phyloP scores from a whole-genome alignment of 306 rosid species.

The Leucaena leucocephala region DNA sequence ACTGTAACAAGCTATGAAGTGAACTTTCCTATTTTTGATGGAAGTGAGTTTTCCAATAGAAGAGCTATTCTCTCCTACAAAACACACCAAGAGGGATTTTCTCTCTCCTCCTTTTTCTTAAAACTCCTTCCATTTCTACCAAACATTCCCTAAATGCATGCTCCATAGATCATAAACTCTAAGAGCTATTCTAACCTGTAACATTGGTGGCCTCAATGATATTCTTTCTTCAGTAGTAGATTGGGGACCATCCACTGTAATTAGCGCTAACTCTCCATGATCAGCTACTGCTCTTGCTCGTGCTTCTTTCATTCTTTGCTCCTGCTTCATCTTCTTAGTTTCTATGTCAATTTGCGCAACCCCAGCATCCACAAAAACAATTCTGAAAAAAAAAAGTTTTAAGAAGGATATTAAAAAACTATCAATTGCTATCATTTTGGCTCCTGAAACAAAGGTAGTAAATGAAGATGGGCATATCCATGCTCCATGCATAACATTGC shows the following conservation, averaged over 20 bases:
- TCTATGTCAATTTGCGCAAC: conserved; percentile 83
- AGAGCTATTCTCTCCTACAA: not conserved
- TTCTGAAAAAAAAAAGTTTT: conserved; percentile 54
- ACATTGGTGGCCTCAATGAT: conserved; percentile 91
- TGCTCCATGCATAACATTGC: not conserved
- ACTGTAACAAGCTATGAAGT: not conserved
- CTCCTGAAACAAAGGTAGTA: not conserved
- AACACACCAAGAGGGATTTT: not conserved
- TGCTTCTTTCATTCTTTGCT: conserved; percentile 78
- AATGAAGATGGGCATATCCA: not conserved
- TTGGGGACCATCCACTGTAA: conserved; percentile 81
- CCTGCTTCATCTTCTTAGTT: conserved; percentile 86
- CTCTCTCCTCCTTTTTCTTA: not conserved
- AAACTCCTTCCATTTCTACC: not conserved
- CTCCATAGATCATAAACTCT: conserved; percentile 15
- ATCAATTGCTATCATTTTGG: not conserved
- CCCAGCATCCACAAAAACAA: conserved; percentile 98
- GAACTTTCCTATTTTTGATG: not conserved
- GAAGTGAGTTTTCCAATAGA: not conserved
- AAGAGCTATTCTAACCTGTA: conserved; percentile 65
- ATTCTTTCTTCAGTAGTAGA: conserved; percentile 70
- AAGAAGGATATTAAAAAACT: conserved; percentile 12
- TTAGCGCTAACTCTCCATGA: conserved; percentile 94
- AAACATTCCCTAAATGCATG: conserved; percentile 14
- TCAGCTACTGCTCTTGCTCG: conserved; percentile 73